A percentile compares a stretch with the other conserved stretches of the same genome.
Conservation (phyloP, 805 yeast genomes). For the Yamadazyma akitaensis region DNA sequence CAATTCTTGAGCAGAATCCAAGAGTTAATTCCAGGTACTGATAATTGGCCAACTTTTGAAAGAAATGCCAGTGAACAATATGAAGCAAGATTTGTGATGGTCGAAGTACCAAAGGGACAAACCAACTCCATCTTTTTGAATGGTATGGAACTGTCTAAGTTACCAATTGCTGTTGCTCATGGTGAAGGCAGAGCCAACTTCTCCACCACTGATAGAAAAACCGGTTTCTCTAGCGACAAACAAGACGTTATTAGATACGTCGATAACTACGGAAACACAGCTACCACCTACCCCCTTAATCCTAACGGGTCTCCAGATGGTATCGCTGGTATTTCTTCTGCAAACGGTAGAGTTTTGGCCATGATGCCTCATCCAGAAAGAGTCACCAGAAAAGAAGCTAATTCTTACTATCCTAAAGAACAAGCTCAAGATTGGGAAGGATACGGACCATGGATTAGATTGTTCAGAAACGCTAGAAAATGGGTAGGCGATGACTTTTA, state of each 20-base stretch:
- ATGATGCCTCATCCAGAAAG: slow-evolving; percentile 99
- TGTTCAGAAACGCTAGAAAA: slow-evolving; percentile 88
- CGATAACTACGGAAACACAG: slow-evolving; percentile 83
- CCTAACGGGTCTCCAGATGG: slow-evolving; percentile 96
- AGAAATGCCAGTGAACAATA: slow-evolving; percentile 90
- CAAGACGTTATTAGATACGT: slow-evolving; percentile 74
- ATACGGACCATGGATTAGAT: slow-evolving; percentile 92
- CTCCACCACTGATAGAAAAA: slow-evolving; percentile 39
- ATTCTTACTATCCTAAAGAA: slow-evolving; percentile 80
- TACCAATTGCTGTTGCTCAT: slow-evolving; percentile 98
- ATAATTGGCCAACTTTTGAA: slow-evolving; percentile 94
- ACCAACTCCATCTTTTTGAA: slow-evolving; percentile 69
- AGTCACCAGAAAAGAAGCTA: slow-evolving; percentile 79
- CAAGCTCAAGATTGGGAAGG: slow-evolving; percentile 67
- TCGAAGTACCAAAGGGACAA: slow-evolving; percentile 59
- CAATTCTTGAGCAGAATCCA: slow-evolving; percentile 89
- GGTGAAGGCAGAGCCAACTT: slow-evolving; percentile 96
- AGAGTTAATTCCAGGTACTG: slow-evolving; percentile 87
- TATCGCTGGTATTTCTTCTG: slow-evolving; percentile 86
- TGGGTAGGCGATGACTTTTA: slow-evolving; percentile 65
- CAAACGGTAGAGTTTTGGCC: slow-evolving; percentile 92
- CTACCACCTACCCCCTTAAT: slow-evolving; percentile 86
- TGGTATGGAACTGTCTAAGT: slow-evolving; percentile 87
- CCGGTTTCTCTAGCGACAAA: slow-evolving; percentile 45
- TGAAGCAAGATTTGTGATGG: slow-evolving; percentile 91